Evolutionary conservation across 225 moss, liverwort and hornwort genomes (phyloP).

Genomic region (Physcomitrium patens): DNA sequence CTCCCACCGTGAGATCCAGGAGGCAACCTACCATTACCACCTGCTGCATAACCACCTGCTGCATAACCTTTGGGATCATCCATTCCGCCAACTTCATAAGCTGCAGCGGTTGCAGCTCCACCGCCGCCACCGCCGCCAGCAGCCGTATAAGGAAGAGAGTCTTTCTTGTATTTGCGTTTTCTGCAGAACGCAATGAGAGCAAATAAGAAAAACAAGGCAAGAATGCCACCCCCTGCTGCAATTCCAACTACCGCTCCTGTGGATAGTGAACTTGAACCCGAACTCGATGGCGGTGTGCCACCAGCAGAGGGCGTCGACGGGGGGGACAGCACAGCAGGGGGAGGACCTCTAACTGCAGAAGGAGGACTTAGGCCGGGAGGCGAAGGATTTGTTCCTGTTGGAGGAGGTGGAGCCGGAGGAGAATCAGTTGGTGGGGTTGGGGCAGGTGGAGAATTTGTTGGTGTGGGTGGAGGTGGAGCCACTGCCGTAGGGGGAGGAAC

Average conservation of each 20-base stretch:
- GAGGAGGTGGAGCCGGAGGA: background rate
- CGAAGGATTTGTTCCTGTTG: conserved; percentile 18
- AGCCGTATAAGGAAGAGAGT: conserved; percentile 30
- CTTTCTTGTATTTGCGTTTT: conserved; percentile 33
- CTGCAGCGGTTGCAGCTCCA: conserved; percentile 25
- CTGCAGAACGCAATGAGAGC: conserved; percentile 12
- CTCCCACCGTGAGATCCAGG: conserved; percentile 24
- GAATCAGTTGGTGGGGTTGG: background rate
- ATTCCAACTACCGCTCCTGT: background rate
- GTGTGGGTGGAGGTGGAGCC: background rate
- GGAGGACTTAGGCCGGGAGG: conserved; percentile 21
- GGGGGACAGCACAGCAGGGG: conserved; percentile 15
- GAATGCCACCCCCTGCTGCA: conserved; percentile 37
- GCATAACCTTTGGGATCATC: conserved; percentile 34
- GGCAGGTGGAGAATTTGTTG: background rate
- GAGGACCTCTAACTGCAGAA: background rate
- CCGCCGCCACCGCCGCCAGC: conserved; percentile 37
- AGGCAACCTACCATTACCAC: conserved; percentile 38
- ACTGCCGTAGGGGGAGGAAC: conserved; percentile 1
- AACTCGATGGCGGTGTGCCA: background rate
- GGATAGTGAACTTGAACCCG: accelerated
- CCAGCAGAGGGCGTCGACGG: background rate
- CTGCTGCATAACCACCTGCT: conserved; percentile 41
- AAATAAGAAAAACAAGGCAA: conserved; percentile 27
- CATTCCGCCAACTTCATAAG: conserved; percentile 36